Evolutionary conservation across 2,329 filamentous ascomycete species (phyloP), one percentile per base, ranked within the genome.

Genomic region (Sordariomycetes sp.): DNA sequence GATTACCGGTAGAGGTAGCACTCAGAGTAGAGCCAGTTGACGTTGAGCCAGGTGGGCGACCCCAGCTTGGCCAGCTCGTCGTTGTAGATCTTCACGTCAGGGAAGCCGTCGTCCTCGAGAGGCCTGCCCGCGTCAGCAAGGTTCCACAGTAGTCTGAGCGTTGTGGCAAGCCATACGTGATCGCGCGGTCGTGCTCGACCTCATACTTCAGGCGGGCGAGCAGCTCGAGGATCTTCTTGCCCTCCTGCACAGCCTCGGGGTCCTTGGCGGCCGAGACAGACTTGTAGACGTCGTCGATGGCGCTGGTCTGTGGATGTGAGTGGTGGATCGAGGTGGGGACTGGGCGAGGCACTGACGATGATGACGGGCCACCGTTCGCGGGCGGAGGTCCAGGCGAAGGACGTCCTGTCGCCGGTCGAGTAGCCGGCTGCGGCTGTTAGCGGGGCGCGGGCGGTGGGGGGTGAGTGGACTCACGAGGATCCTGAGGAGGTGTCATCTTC

Each of bases 361-460:
- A 99, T 99, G 59, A 96, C 79, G 18, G 94, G 94, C 94, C 93
- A 99, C 70, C 94, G 81, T 64, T 91, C 87, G 67, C 87, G 81
- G 37, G 90, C 93, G 10, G 94, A 96, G 60, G 86, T 79, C 71
- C 86, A 90, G 57, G 89, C 94, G 70, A 97, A 97, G 54, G 91
- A 97, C 50, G 80, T 88, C 66, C 82, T 83, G 75, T 97, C 92
- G 65, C 81, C 85, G 43, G 91, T 97, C 65, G 79, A 80, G 70
- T 87, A 95, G 61, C 83, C 85, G 53, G 87, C 89, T 95, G 66
- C 59, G 48, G 11, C 58, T 18, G 52, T 58, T 51, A 55, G 35
- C 20, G 22, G 10, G 34, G 16, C n/a, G 14, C 14, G 6, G 20
- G 20, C 20, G 1, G 12, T n/a, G 22, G 5, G 20, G 11, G n/a